A percentile compares a stretch with the other conserved stretches of the same genome.
Conservation (phyloP, 2,329 filamentous ascomycete genomes). For the Lojkania enalia region DNA sequence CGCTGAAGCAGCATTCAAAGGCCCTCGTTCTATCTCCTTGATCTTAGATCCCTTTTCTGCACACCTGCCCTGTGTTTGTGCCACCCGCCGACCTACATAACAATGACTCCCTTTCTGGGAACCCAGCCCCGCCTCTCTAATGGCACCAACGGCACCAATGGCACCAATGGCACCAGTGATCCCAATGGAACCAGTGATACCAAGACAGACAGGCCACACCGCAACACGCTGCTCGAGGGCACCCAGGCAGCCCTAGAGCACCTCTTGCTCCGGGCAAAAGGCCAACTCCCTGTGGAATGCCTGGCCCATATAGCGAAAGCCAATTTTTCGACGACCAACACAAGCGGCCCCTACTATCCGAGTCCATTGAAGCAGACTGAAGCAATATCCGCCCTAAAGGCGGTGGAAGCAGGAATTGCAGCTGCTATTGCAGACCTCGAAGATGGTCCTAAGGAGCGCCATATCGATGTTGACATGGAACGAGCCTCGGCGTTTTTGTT, state of each 20-base stretch:
- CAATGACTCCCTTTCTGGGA: conserved; percentile 36
- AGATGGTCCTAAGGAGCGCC: conserved; percentile 48
- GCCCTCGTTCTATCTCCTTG: conserved; percentile 3
- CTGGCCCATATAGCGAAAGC: conserved; percentile 32
- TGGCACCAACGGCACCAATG: conserved; percentile 16
- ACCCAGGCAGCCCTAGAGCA: conserved; percentile 38
- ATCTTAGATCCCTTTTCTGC: conserved; percentile 4
- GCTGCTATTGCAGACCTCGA: conserved; percentile 62
- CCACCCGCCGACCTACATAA: conserved; percentile 1
- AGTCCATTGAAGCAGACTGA: conserved; percentile 58
- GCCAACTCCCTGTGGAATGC: conserved; percentile 40
- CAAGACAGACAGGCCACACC: conserved; percentile 2
- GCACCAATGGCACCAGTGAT: not conserved
- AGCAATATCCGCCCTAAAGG: conserved; percentile 60
- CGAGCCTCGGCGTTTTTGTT: conserved; percentile 60
- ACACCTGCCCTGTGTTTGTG: conserved; percentile 2
- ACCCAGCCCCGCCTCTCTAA: conserved; percentile 15
- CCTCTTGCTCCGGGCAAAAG: conserved; percentile 36
- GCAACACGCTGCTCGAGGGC: conserved; percentile 38
- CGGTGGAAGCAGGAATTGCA: conserved; percentile 62
- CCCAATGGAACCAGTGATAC: not conserved
- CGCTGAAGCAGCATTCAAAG: conserved; percentile 17
- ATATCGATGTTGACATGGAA: conserved; percentile 58
- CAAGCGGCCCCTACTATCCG: conserved; percentile 44
- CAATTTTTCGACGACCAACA: conserved; percentile 43